phyloP scores from a whole-genome alignment of 345 rosid genomes.

The Populus euphratica region DNA sequence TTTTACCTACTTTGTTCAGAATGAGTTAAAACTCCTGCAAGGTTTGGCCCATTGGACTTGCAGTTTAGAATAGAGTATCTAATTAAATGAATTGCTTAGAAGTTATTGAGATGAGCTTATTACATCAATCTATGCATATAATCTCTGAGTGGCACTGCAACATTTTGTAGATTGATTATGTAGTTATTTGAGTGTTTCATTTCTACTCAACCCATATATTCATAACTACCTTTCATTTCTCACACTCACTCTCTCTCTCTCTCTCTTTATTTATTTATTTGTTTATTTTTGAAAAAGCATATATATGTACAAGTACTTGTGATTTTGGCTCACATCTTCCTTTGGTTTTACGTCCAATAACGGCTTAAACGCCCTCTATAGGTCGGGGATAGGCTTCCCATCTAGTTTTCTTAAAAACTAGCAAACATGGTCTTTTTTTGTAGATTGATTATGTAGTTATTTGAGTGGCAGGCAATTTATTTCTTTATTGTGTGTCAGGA shows the following conservation, averaged over 20 bases:
- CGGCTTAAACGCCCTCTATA: no score
- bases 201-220: no score
- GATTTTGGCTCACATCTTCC: no score
- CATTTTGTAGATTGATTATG: background rate
- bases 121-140: slow-evolving; percentile 1
- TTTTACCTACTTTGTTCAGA: slow-evolving; percentile 9
- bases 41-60: background rate
- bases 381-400: no score
- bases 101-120: slow-evolving; percentile 2
- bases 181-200: background rate
- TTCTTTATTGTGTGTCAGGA: slow-evolving; percentile 46
- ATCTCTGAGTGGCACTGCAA: background rate
- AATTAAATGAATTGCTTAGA: background rate
- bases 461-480: slow-evolving; percentile 2
- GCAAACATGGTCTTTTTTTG: no score
- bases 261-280: no score
- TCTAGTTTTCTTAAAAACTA: no score
- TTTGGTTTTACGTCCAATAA: no score
- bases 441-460: background rate
- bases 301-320: no score
- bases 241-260: no score
- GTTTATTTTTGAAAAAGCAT: no score
- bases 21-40: background rate
- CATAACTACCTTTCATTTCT: no score
- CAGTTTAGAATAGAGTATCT: background rate